Conservation (phyloP, 352 stramenopile genomes). For the Phytophthora nicotianae region DNA sequence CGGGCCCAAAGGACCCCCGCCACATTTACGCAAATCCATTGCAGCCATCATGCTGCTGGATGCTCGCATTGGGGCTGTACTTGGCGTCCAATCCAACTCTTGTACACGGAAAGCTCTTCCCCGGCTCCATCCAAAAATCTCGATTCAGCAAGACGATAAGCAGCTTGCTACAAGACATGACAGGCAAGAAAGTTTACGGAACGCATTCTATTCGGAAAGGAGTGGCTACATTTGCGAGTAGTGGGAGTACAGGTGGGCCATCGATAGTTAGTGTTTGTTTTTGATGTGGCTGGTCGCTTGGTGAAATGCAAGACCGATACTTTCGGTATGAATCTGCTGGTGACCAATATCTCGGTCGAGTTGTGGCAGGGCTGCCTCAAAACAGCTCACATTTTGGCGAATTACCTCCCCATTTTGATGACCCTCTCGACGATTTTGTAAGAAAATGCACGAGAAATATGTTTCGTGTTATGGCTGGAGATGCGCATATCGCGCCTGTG, state of each 20-base stretch:
- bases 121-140: neutral
- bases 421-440: neutral
- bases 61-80: conserved; percentile 1
- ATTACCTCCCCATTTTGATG: conserved; percentile 17
- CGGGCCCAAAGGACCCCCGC: conserved; percentile 7
- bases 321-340: too few relatives aligned
- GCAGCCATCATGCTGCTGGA: conserved; percentile 2
- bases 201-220: neutral
- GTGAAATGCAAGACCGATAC: too few relatives aligned
- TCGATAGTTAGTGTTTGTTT: too few relatives aligned
- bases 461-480: neutral
- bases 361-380: too few relatives aligned
- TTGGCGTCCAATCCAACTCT: neutral
- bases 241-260: too few relatives aligned
- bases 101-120: neutral
- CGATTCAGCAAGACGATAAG: conserved; percentile 1
- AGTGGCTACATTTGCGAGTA: too few relatives aligned
- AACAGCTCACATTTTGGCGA: neutral
- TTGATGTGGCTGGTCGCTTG: too few relatives aligned
- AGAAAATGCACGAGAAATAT: neutral
- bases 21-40: too few relatives aligned
- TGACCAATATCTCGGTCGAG: too few relatives aligned
- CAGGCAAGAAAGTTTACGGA: conserved; percentile 8
- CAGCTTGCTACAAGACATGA: neutral
- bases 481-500: neutral